Conservation (phyloP, 495 filamentous ascomycete genomes). For the Emericellopsis terricola region DNA sequence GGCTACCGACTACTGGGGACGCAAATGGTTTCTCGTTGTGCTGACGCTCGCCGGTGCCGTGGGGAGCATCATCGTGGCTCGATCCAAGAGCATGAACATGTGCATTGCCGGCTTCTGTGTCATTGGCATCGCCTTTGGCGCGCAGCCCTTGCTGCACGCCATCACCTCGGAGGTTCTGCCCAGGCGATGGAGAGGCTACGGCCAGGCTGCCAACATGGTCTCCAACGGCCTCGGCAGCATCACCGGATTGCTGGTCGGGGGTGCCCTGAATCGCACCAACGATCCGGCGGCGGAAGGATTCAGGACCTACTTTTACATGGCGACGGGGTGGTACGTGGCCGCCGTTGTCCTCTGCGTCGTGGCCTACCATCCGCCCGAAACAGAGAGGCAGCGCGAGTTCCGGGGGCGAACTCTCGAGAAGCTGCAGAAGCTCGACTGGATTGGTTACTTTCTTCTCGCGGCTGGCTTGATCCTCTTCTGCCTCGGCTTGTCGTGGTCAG, state of each 20-base stretch:
- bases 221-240: slow-evolving; percentile 7
- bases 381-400: slow-evolving; percentile 3
- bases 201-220: slow-evolving; percentile 11
- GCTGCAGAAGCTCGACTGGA: slow-evolving; percentile 15
- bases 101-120: slow-evolving; percentile 14
- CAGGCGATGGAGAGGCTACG: slow-evolving; percentile 10
- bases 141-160: slow-evolving; percentile 16
- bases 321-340: slow-evolving; percentile 6
- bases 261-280: slow-evolving; percentile 8
- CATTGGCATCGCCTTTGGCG: slow-evolving; percentile 11
- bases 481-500: slow-evolving; percentile 15
- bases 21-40: slow-evolving; percentile 16
- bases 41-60: slow-evolving; percentile 11
- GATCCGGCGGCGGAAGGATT: slow-evolving; percentile 10
- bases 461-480: slow-evolving; percentile 13
- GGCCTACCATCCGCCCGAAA: slow-evolving; percentile 11
- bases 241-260: slow-evolving; percentile 8
- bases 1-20: slow-evolving; percentile 20
- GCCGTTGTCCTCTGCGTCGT: slow-evolving; percentile 7
- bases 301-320: slow-evolving; percentile 14
- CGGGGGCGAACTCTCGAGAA: slow-evolving; percentile 6
- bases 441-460: slow-evolving; percentile 13
- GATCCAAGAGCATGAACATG: slow-evolving; percentile 13
- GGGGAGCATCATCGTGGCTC: slow-evolving; percentile 13
- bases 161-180: slow-evolving; percentile 18